Evolutionary conservation across 805 yeast genomes (phyloP).

Genomic region (Ogataea paradorogensis): DNA sequence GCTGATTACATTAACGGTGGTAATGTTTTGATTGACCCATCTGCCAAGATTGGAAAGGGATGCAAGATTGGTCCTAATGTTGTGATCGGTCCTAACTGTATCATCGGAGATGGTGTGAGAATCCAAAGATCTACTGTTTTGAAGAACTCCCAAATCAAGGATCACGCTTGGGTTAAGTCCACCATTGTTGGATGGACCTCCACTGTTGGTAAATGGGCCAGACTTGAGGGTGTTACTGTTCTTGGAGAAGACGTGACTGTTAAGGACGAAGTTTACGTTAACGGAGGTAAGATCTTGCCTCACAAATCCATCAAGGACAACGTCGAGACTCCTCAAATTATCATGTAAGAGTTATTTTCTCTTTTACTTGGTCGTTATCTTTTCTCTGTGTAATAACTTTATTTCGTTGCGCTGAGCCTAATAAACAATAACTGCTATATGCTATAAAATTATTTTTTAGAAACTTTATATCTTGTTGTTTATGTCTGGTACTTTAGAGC

Average conservation of each 20-base stretch:
- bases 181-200: slow-evolving; percentile 99
- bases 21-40: slow-evolving; percentile 90
- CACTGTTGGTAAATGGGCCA: slow-evolving; percentile 97
- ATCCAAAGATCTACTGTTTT: slow-evolving; percentile 92
- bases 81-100: slow-evolving; percentile 93
- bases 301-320: slow-evolving; percentile 95
- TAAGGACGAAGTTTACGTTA: slow-evolving; percentile 96
- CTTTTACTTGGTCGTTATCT: neutral
- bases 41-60: slow-evolving; percentile 87
- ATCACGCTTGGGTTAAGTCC: slow-evolving; percentile 96
- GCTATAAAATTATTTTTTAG: neutral
- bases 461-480: neutral
- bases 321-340: slow-evolving; percentile 96
- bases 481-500: slow-evolving; percentile 14
- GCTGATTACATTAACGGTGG: slow-evolving; percentile 82
- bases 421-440: neutral
- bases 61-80: slow-evolving; percentile 99
- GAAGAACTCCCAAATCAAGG: slow-evolving; percentile 87
- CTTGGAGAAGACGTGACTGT: slow-evolving; percentile 98
- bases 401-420: slow-evolving; percentile 4
- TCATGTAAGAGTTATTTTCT: slow-evolving; percentile 72
- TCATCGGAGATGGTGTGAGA: slow-evolving; percentile 98
- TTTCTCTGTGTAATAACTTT: slow-evolving; percentile 7
- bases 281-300: slow-evolving; percentile 99
- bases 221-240: slow-evolving; percentile 96